A percentile compares a stretch with the other conserved stretches of the same genome.
phyloP scores from a whole-genome alignment of 768 basidiomycete species.

The Lepiota venenata region DNA sequence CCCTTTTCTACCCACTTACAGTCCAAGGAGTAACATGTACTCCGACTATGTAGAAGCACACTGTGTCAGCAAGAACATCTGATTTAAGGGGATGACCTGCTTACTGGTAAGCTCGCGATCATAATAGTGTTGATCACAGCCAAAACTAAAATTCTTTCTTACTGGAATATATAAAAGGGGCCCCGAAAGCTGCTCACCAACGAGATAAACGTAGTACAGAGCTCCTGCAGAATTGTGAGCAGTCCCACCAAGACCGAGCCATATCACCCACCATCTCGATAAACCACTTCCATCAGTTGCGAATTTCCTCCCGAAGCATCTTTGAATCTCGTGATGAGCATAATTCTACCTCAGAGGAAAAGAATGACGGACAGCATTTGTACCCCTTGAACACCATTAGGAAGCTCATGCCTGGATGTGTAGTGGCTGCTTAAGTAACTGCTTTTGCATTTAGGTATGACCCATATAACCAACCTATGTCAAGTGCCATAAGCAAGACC shows the following conservation, averaged over 20 bases:
- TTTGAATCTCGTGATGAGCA: not conserved
- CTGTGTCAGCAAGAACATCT: not conserved
- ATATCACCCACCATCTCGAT: constrained; percentile 4
- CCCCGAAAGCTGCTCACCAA: not conserved
- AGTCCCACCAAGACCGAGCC: too few species aligned
- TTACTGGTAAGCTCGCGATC: not conserved
- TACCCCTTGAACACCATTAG: constrained; percentile 9
- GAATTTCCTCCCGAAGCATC: constrained; percentile 7
- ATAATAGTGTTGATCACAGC: not conserved
- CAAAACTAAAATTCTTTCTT: not conserved
- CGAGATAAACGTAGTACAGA: constrained; percentile 9
- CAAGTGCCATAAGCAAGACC: constrained; percentile 8
- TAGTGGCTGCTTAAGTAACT: not conserved
- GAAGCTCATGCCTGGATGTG: not conserved
- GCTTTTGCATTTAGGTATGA: not conserved
- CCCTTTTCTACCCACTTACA: not conserved
- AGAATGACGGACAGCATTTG: constrained; percentile 1
- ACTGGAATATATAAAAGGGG: not conserved
- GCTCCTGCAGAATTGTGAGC: not conserved
- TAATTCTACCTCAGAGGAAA: too few species aligned
- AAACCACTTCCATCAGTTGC: constrained; percentile 6
- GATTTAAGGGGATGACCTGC: not conserved
- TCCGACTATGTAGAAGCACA: not conserved
- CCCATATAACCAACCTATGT: not conserved
- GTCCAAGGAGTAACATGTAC: not conserved